Percentiles rank a stretch among this genome's conserved stretches.
Evolutionary conservation across 306 rosid species (phyloP).

Genomic region (Myrica gale): DNA sequence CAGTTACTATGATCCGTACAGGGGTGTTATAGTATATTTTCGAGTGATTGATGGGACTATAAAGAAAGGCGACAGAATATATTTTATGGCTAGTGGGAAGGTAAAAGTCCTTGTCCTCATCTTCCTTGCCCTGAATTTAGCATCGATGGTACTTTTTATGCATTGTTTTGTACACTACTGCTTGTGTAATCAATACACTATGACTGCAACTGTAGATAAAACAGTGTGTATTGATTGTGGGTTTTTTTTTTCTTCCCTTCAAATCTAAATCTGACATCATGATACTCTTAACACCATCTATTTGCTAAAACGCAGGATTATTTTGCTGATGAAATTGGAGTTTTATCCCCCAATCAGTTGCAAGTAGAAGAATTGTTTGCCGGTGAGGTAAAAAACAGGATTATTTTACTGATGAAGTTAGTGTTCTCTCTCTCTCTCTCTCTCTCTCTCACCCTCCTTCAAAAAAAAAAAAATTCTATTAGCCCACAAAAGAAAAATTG

Average conservation of each 20-base stretch:
- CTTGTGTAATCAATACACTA: not conserved
- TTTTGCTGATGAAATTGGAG: constrained; percentile 92
- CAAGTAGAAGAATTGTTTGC: constrained; percentile 73
- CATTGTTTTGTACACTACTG: constrained; percentile 1
- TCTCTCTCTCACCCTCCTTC: not conserved
- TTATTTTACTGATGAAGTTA: constrained; percentile 76
- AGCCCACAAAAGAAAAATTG: too few relatives aligned
- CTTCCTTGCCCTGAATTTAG: constrained; percentile 21
- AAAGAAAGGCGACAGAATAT: constrained; percentile 87
- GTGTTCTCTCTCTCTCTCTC: not conserved
- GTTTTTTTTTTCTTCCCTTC: constrained; percentile 4
- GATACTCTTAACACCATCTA: constrained; percentile 16
- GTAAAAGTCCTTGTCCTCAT: constrained; percentile 37
- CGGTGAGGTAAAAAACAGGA: constrained; percentile 84
- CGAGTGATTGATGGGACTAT: constrained; percentile 83
- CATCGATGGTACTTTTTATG: constrained; percentile 16
- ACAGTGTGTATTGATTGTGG: constrained; percentile 7
- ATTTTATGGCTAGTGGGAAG: constrained; percentile 91
- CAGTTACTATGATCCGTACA: constrained; percentile 91
- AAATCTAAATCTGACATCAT: constrained; percentile 7
- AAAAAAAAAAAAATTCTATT: not conserved
- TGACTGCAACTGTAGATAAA: constrained; percentile 18
- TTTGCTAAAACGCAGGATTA: constrained; percentile 52
- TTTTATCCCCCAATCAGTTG: constrained; percentile 79
- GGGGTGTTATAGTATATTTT: constrained; percentile 92